phyloP scores from a whole-genome alignment of 441 rosid species.

The Populus hybrid region DNA sequence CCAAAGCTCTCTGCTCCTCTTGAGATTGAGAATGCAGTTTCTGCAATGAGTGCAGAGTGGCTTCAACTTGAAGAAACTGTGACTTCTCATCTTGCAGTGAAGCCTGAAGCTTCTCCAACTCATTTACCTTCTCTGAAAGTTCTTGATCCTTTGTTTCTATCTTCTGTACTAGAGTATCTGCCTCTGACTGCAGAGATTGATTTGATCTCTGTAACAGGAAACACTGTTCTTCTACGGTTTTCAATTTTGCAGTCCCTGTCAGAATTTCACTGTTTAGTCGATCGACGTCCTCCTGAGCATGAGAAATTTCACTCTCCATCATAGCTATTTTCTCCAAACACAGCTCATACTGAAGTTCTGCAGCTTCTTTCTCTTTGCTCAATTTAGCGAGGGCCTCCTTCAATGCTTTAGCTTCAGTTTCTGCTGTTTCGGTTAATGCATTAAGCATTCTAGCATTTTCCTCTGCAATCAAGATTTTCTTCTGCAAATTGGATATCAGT shows the following conservation, averaged over 20 bases:
- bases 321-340: constrained; percentile 60
- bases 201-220: constrained; percentile 57
- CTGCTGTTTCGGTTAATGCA: constrained; percentile 56
- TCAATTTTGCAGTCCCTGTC: constrained; percentile 54
- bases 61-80: constrained; percentile 56
- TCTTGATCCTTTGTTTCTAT: constrained; percentile 71
- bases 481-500: constrained; percentile 61
- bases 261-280: constrained; percentile 60
- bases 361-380: constrained; percentile 60
- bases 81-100: constrained; percentile 55
- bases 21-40: constrained; percentile 68
- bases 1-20: constrained; percentile 77
- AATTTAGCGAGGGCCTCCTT: constrained; percentile 61
- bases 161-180: constrained; percentile 51
- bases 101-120: constrained; percentile 62
- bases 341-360: constrained; percentile 50
- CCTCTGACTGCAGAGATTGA: constrained; percentile 60
- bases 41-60: constrained; percentile 55
- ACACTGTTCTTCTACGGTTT: constrained; percentile 56
- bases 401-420: constrained; percentile 48
- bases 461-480: constrained; percentile 51
- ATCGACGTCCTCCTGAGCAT: constrained; percentile 53
- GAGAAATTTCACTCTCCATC: constrained; percentile 61
- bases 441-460: constrained; percentile 46
- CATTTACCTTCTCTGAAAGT: constrained; percentile 57